A percentile compares a stretch with the other conserved stretches of the same genome.
phyloP scores from a whole-genome alignment of 345 rosid species.

The Camelina hispida region DNA sequence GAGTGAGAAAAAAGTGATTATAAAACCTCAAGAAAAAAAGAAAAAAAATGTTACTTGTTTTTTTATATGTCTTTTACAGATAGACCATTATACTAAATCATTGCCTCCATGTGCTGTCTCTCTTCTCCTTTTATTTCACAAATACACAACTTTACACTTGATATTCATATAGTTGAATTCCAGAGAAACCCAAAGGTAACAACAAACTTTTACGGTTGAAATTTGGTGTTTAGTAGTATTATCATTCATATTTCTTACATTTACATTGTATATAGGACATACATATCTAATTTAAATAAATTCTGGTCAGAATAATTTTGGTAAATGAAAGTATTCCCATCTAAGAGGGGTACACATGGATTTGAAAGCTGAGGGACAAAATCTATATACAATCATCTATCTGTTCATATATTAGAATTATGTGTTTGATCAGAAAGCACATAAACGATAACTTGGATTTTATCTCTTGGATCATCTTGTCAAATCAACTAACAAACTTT shows the following conservation, averaged over 20 bases:
- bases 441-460: slow-evolving; percentile 25
- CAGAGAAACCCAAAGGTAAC: too few relatives aligned
- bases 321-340: background rate
- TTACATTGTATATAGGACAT: too few relatives aligned
- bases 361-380: background rate
- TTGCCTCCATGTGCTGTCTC: slow-evolving; percentile 37
- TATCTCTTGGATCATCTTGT: slow-evolving; percentile 39
- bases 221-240: too few relatives aligned
- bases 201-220: too few relatives aligned
- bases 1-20: slow-evolving; percentile 16
- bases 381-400: background rate
- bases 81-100: slow-evolving; percentile 23
- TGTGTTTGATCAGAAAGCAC: background rate
- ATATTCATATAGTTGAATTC: too few relatives aligned
- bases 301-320: too few relatives aligned
- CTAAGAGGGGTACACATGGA: slow-evolving; percentile 19
- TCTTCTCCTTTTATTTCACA: slow-evolving; percentile 12
- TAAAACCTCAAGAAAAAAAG: background rate
- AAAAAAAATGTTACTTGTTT: slow-evolving; percentile 20
- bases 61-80: slow-evolving; percentile 28
- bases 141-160: background rate
- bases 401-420: slow-evolving; percentile 6
- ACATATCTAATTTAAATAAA: too few relatives aligned
- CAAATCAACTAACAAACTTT: slow-evolving; percentile 30
- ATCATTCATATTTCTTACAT: too few relatives aligned